These are phyloP conservation scores for Termitomyces sp. DNA, from an alignment of 768 basidiomycete species.

Conservation along the genomic window DNA sequence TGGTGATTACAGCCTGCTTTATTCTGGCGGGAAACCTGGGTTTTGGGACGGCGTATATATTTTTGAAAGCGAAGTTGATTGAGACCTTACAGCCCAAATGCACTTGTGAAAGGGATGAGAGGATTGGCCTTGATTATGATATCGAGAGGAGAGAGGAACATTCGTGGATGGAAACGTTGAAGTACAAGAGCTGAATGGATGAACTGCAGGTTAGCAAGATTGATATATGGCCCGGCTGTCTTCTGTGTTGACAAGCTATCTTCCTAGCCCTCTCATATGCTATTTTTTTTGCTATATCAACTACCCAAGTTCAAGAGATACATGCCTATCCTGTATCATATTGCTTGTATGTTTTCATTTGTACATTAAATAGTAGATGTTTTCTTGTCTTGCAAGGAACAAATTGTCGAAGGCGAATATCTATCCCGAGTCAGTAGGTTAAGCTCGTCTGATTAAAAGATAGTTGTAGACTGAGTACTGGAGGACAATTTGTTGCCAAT, in stretches of 20 bases:
- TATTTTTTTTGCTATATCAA: neutral
- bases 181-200: neutral
- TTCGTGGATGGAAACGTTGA: neutral
- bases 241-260: neutral
- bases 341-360: neutral
- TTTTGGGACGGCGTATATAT: constrained; percentile 11
- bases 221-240: neutral
- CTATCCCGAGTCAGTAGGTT: neutral
- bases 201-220: neutral
- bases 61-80: constrained; percentile 7
- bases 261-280: neutral
- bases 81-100: neutral
- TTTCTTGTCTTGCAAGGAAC: neutral
- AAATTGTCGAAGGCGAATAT: neutral
- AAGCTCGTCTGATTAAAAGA: neutral
- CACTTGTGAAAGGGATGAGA: neutral
- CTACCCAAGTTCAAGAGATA: neutral
- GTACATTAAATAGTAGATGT: neutral
- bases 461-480: no score
- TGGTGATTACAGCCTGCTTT: constrained; percentile 4
- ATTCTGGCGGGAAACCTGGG: constrained; percentile 5
- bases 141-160: neutral
- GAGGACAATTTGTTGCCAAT: no score
- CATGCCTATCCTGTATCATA: neutral
- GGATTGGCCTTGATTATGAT: neutral